phyloP scores from a whole-genome alignment of 495 filamentous ascomycete genomes.

The Penicillium arizonense region DNA sequence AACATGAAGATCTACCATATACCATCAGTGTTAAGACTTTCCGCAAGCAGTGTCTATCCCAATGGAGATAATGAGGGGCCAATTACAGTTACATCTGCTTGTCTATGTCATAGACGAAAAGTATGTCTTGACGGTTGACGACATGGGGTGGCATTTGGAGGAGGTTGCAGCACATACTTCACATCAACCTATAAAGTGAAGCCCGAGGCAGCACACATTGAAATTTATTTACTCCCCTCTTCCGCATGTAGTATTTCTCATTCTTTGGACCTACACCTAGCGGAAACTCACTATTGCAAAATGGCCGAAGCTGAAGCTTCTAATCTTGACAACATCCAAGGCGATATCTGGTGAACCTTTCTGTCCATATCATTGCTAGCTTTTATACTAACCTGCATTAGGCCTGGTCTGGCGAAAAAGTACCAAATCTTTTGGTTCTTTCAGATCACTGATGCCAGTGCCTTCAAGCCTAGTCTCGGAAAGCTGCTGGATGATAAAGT shows the following conservation, averaged over 20 bases:
- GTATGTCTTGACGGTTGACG: too few species aligned
- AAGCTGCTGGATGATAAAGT: conserved; percentile 20
- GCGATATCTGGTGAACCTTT: conserved; percentile 13
- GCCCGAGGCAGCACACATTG: not conserved
- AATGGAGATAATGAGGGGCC: too few species aligned
- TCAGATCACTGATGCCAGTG: conserved; percentile 13
- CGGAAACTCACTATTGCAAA: not conserved
- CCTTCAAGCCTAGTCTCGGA: conserved; percentile 20
- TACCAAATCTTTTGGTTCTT: conserved; percentile 31
- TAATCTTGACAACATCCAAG: conserved; percentile 10
- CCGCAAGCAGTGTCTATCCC: too few species aligned
- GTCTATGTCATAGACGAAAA: too few species aligned
- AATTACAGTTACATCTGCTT: too few species aligned
- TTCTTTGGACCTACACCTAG: too few species aligned
- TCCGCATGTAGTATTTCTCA: not conserved
- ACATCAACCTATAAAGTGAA: not conserved
- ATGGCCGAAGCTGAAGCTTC: not conserved
- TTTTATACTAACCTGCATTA: conserved; percentile 10
- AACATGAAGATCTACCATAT: too few species aligned
- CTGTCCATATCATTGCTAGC: too few species aligned
- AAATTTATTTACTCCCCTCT: not conserved
- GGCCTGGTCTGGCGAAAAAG: conserved; percentile 32
- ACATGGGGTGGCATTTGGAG: too few species aligned
- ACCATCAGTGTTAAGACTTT: too few species aligned
- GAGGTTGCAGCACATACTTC: not conserved